Conservation (phyloP, 2,329 filamentous ascomycete species). For the Beauveria scarabaeidicola region DNA sequence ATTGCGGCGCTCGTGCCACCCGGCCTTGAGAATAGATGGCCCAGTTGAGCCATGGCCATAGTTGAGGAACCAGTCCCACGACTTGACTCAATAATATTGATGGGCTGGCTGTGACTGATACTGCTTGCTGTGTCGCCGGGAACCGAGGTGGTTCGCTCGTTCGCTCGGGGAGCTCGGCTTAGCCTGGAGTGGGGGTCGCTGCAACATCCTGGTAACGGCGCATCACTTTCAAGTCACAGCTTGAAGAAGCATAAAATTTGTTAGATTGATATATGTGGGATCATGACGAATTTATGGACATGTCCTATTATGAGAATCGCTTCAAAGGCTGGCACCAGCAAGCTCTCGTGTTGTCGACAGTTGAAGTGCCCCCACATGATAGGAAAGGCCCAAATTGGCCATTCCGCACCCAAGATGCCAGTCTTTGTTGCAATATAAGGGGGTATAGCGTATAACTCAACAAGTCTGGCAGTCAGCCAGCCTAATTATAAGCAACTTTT, state of each 20-base stretch:
- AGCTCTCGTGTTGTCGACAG: not conserved
- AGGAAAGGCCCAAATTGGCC: conserved; percentile 1
- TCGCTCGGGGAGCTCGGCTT: not conserved
- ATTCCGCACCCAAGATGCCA: not conserved
- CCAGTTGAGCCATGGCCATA: not conserved
- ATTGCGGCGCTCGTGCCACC: not conserved
- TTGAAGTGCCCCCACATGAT: not conserved
- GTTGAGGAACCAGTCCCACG: not conserved
- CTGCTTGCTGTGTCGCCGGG: too few species aligned
- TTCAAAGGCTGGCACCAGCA: not conserved
- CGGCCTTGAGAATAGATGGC: not conserved
- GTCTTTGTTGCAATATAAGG: too few species aligned
- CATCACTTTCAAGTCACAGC: not conserved
- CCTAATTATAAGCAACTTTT: not conserved
- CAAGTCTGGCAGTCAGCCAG: not conserved
- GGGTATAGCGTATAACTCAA: too few species aligned
- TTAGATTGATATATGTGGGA: not conserved
- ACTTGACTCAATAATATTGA: not conserved
- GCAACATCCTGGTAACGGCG: not conserved
- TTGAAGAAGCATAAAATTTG: too few species aligned
- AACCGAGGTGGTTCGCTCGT: not conserved
- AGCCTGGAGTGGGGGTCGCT: not conserved
- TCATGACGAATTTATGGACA: not conserved
- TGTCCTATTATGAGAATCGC: not conserved
- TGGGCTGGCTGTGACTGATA: too few species aligned